A percentile compares a stretch with the other conserved stretches of the same genome.
These are phyloP conservation scores for Capronia americana DNA, from an alignment of 2,329 filamentous ascomycete species.

Conservation along the genomic window DNA sequence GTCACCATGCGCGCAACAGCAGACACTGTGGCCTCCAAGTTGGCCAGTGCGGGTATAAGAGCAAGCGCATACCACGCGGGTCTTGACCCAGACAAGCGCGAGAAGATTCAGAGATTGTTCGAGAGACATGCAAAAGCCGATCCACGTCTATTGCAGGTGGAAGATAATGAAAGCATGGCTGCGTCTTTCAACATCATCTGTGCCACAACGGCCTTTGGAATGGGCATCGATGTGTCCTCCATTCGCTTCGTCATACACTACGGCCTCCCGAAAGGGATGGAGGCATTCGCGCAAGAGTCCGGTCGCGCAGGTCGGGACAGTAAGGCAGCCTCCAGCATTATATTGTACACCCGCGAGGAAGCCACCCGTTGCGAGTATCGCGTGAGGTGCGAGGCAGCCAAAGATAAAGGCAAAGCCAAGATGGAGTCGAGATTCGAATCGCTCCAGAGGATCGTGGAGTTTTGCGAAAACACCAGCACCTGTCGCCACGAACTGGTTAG, in stretches of 20 bases:
- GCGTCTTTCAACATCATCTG: constrained; percentile 86
- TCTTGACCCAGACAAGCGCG: constrained; percentile 74
- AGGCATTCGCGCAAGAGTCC: constrained; percentile 95
- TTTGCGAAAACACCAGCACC: constrained; percentile 75
- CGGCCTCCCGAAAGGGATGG: constrained; percentile 91
- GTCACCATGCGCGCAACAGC: constrained; percentile 51
- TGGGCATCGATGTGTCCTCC: constrained; percentile 96
- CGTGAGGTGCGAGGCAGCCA: constrained; percentile 22
- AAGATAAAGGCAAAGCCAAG: constrained; percentile 46
- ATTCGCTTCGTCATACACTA: constrained; percentile 95
- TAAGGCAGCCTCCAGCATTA: constrained; percentile 81
- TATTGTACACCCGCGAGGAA: constrained; percentile 91
- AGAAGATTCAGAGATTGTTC: constrained; percentile 55
- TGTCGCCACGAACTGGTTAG: constrained; percentile 80
- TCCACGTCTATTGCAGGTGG: constrained; percentile 24
- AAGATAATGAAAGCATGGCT: constrained; percentile 35
- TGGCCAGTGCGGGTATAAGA: constrained; percentile 47
- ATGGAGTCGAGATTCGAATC: constrained; percentile 65
- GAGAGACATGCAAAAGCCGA: constrained; percentile 36
- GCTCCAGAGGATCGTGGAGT: constrained; percentile 72
- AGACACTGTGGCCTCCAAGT: constrained; percentile 48
- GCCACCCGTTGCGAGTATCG: constrained; percentile 63
- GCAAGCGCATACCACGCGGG: constrained; percentile 60
- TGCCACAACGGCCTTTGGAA: constrained; percentile 93
- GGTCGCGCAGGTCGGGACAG: constrained; percentile 89